phyloP scores from a whole-genome alignment of 352 stramenopile genomes.

The Pythium rhizo-oryzae region DNA sequence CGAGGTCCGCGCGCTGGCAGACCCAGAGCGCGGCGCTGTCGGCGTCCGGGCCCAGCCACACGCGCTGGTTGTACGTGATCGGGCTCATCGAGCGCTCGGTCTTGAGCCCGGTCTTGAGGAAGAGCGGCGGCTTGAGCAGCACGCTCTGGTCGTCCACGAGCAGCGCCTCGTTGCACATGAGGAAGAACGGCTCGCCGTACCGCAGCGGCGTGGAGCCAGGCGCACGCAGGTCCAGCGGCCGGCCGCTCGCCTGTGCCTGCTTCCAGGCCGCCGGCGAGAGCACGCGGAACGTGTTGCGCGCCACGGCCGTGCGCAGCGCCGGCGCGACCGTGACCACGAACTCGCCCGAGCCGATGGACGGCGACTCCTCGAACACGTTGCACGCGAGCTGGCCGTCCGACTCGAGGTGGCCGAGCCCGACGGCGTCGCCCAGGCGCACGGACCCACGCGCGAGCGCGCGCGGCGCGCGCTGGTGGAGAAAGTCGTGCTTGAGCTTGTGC shows the following conservation, averaged over 20 bases:
- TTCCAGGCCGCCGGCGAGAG: slow-evolving; percentile 52
- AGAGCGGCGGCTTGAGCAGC: slow-evolving; percentile 69
- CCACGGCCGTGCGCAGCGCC: slow-evolving; percentile 30
- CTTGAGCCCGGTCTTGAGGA: slow-evolving; percentile 85
- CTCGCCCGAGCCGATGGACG: slow-evolving; percentile 75
- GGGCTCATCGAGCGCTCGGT: slow-evolving; percentile 83
- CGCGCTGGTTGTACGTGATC: slow-evolving; percentile 85
- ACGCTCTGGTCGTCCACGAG: slow-evolving; percentile 78
- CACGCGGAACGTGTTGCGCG: slow-evolving; percentile 73
- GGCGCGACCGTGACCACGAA: slow-evolving; percentile 62
- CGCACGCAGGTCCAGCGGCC: slow-evolving; percentile 20
- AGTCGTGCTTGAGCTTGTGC: slow-evolving; percentile 79
- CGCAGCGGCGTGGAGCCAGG: slow-evolving; percentile 39
- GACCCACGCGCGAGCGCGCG: slow-evolving; percentile 39
- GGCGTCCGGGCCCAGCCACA: slow-evolving; percentile 63
- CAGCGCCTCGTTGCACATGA: slow-evolving; percentile 81
- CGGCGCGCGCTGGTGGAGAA: slow-evolving; percentile 67
- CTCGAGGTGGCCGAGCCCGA: slow-evolving; percentile 57
- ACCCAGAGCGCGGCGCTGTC: slow-evolving; percentile 79
- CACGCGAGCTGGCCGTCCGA: slow-evolving; percentile 55
- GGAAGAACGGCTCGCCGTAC: slow-evolving; percentile 83
- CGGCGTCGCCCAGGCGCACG: slow-evolving; percentile 60
- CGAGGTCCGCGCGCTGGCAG: slow-evolving; percentile 63
- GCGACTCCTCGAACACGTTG: slow-evolving; percentile 87
- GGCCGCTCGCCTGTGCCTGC: slow-evolving; percentile 34